phyloP scores from a whole-genome alignment of 2,329 filamentous ascomycete species.

The Penicillium sp. region DNA sequence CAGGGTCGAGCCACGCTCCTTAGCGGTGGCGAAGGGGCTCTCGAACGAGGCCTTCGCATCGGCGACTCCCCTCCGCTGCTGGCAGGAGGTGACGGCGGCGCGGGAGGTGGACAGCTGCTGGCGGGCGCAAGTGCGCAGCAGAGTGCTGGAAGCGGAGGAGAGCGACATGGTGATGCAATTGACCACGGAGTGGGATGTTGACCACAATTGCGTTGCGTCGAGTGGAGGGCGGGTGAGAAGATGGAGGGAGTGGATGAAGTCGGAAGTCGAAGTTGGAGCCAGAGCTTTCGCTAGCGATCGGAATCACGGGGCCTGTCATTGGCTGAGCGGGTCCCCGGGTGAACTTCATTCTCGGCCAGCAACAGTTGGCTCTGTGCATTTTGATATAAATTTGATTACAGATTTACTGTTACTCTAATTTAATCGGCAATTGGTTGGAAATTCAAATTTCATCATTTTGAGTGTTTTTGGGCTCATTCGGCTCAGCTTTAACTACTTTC shows the following conservation, averaged over 20 bases:
- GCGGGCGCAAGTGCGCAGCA: constrained; percentile 65
- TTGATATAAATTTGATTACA: neutral
- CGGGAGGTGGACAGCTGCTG: constrained; percentile 53
- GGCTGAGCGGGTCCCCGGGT: constrained; percentile 35
- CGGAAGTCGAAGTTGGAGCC: constrained; percentile 49
- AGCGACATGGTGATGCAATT: constrained; percentile 55
- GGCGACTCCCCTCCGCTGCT: constrained; percentile 50
- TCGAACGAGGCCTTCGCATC: constrained; percentile 54
- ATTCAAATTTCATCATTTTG: neutral
- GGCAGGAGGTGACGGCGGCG: constrained; percentile 49
- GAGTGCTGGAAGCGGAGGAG: constrained; percentile 70
- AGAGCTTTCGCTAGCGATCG: constrained; percentile 50
- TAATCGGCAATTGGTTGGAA: neutral
- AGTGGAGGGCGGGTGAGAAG: constrained; percentile 33
- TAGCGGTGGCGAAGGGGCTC: constrained; percentile 62
- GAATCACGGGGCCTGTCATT: constrained; percentile 51
- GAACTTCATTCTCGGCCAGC: constrained; percentile 19
- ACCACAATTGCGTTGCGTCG: constrained; percentile 40
- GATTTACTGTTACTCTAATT: neutral
- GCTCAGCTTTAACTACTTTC: constrained; percentile 14
- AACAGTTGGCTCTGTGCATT: neutral
- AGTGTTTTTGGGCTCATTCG: neutral
- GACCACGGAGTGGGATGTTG: constrained; percentile 41
- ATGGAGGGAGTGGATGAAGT: constrained; percentile 44
- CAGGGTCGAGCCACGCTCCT: constrained; percentile 59